Evolutionary conservation across 2,329 filamentous ascomycete genomes (phyloP).

Genomic region (Neopestalotiopsis sp.): DNA sequence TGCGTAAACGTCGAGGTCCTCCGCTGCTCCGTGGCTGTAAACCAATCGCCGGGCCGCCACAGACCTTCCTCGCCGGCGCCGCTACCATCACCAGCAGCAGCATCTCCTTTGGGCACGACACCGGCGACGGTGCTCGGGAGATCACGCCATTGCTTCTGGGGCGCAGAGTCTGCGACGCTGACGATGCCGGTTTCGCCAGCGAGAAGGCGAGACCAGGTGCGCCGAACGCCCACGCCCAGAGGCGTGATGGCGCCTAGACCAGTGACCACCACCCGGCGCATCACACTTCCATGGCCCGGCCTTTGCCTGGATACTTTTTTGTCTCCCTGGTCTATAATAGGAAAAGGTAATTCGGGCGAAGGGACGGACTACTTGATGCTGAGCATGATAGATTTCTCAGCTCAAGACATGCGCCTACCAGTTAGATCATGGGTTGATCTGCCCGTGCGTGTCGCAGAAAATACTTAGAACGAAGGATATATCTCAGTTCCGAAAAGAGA

Average conservation of each 20-base stretch:
- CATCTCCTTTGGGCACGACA: constrained; percentile 66
- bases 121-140: constrained; percentile 87
- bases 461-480: not conserved
- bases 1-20: constrained; percentile 92
- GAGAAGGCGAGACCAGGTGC: constrained; percentile 81
- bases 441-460: constrained; percentile 6
- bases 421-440: not conserved
- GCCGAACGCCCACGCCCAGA: constrained; percentile 77
- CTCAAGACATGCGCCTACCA: not conserved
- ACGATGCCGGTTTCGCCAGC: constrained; percentile 81
- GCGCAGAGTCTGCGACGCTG: constrained; percentile 68
- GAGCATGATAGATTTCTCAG: not conserved
- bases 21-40: constrained; percentile 60
- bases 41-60: constrained; percentile 61
- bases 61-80: constrained; percentile 42
- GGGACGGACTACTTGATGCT: not conserved
- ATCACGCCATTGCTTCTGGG: constrained; percentile 63
- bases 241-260: constrained; percentile 84
- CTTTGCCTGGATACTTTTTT: not conserved
- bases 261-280: constrained; percentile 81
- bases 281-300: constrained; percentile 45
- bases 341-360: not conserved
- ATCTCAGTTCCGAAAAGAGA: not conserved
- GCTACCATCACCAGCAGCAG: too few relatives aligned
- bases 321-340: not conserved